Percentiles rank a stretch among this genome's conserved stretches.
These are phyloP conservation scores for Vickermania ingenoplastis DNA, from an alignment of 208 protist genomes.

Conservation along the genomic window DNA sequence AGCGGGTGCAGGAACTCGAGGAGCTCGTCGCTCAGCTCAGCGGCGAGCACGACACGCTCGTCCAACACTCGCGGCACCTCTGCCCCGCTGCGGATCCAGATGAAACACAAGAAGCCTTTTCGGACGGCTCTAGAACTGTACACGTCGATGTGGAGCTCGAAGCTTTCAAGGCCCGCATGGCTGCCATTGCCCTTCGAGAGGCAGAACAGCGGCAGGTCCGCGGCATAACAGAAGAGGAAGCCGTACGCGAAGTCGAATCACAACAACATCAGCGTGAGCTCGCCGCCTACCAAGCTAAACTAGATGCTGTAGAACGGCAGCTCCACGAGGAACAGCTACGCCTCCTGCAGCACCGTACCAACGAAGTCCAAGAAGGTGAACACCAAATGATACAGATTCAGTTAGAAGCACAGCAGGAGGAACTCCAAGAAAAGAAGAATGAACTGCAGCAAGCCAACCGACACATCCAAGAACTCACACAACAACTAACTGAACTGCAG, in stretches of 20 bases:
- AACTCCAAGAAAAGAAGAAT: constrained; percentile 5
- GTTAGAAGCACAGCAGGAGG: neutral
- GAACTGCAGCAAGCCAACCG: neutral
- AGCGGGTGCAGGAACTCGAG: neutral
- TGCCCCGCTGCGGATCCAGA: neutral
- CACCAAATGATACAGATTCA: constrained; percentile 3
- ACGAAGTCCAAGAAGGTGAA: neutral
- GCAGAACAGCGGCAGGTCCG: neutral
- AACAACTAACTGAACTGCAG: neutral
- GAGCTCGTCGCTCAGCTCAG: neutral
- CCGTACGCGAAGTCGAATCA: neutral
- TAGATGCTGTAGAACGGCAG: neutral
- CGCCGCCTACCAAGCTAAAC: neutral
- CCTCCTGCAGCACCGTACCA: constrained; percentile 1
- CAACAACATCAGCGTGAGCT: neutral
- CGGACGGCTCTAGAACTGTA: too few species aligned
- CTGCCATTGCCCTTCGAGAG: neutral
- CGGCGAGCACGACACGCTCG: neutral
- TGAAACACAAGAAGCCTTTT: neutral
- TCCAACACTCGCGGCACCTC: neutral
- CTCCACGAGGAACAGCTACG: neutral
- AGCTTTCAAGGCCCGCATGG: neutral
- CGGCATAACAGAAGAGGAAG: neutral
- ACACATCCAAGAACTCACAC: neutral
- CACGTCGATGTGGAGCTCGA: neutral